Evolutionary conservation across 192 early-diverging fungal species (phyloP).

Genomic region (Coemansia reversa): DNA sequence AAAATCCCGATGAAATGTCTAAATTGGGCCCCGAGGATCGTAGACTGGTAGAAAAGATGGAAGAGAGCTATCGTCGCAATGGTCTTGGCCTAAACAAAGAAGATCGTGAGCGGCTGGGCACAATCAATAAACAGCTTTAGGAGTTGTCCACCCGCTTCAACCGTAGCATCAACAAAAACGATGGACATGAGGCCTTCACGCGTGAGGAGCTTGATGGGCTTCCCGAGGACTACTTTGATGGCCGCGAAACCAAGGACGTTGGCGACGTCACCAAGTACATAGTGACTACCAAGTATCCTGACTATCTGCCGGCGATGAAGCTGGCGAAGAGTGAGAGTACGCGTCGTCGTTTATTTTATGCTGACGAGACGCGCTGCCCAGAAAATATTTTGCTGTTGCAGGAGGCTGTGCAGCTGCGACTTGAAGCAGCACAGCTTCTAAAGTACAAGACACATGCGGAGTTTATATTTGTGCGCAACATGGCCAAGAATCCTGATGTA

Average conservation of each 20-base stretch:
- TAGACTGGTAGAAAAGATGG: constrained; percentile 68
- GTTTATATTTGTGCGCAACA: constrained; percentile 71
- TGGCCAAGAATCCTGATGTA: constrained; percentile 71
- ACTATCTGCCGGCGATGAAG: constrained; percentile 52
- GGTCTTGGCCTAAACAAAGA: constrained; percentile 68
- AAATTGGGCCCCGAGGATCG: constrained; percentile 61
- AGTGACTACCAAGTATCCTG: constrained; percentile 76
- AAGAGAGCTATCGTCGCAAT: constrained; percentile 65
- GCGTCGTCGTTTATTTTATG: constrained; percentile 52
- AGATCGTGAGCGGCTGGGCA: constrained; percentile 60
- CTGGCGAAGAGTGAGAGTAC: constrained; percentile 57
- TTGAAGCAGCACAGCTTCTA: constrained; percentile 58
- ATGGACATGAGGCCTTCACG: constrained; percentile 53
- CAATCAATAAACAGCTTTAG: constrained; percentile 64
- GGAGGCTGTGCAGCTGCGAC: constrained; percentile 59
- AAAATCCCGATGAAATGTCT: constrained; percentile 50
- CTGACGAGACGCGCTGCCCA: constrained; percentile 59
- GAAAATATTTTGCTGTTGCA: constrained; percentile 64
- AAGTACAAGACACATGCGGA: constrained; percentile 73
- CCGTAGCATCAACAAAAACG: constrained; percentile 70
- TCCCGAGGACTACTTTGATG: constrained; percentile 68
- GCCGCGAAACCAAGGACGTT: constrained; percentile 55
- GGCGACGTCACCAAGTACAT: constrained; percentile 65
- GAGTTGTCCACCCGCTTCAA: constrained; percentile 70
- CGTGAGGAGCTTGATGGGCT: constrained; percentile 70